phyloP scores from a whole-genome alignment of 73 alveolate species.

The Effrenium voratum region DNA sequence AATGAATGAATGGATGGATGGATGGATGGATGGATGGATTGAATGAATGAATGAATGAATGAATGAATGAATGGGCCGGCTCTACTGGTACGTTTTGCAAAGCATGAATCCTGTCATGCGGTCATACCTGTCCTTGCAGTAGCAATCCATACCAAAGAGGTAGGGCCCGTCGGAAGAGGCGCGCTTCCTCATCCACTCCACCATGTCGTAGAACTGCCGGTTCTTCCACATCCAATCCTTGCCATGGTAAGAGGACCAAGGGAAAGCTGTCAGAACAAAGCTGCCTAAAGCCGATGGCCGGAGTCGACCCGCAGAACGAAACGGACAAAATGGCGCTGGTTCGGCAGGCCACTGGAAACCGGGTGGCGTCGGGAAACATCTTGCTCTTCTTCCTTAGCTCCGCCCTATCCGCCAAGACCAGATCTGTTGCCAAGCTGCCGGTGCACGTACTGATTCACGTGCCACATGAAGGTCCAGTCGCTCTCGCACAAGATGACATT shows the following conservation, averaged over 20 bases:
- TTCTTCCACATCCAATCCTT: slow-evolving; percentile 91
- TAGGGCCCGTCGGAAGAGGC: slow-evolving; percentile 89
- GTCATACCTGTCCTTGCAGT: no score
- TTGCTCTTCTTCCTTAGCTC: slow-evolving; percentile 76
- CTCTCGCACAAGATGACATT: slow-evolving; percentile 69
- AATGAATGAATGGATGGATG: no score
- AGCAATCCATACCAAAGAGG: slow-evolving; percentile 92
- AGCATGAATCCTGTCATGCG: no score
- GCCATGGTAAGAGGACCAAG: neutral
- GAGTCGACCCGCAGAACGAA: neutral
- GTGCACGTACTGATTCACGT: slow-evolving; percentile 85
- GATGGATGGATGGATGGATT: no score
- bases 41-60: no score
- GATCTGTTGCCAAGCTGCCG: slow-evolving; percentile 66
- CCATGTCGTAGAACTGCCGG: slow-evolving; percentile 74
- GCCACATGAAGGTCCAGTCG: slow-evolving; percentile 91
- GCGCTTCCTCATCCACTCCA: slow-evolving; percentile 89
- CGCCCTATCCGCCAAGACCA: no score
- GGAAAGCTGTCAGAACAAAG: neutral
- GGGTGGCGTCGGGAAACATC: slow-evolving; percentile 61
- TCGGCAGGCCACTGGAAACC: slow-evolving; percentile 42
- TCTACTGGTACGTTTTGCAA: no score
- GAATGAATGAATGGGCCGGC: no score
- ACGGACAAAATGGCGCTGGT: neutral
- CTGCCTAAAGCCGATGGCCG: neutral